phyloP scores from a whole-genome alignment of 23 red algal genomes.

The Gracilaria domingensis region DNA sequence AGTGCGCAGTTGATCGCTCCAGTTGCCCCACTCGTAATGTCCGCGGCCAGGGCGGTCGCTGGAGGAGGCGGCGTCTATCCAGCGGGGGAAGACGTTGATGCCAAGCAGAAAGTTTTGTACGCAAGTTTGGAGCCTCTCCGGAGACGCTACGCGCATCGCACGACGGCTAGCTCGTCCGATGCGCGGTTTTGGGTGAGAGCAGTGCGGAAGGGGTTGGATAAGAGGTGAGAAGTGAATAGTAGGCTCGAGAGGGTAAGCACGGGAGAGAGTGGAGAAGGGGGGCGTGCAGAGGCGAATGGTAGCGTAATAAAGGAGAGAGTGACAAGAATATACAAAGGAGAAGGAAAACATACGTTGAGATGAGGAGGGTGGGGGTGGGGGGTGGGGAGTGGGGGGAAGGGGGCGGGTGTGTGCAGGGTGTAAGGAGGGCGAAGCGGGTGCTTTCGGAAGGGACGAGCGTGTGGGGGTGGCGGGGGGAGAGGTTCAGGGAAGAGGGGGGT shows the following conservation, averaged over 20 bases:
- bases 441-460: too few relatives aligned
- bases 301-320: background rate
- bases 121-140: conserved; percentile 38
- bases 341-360: background rate
- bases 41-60: conserved; percentile 47
- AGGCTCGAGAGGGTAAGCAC: background rate
- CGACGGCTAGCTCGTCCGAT: conserved; percentile 27
- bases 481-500: background rate
- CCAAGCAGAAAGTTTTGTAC: conserved; percentile 52
- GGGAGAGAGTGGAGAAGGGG: background rate
- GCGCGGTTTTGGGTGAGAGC: background rate
- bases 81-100: conserved; percentile 45
- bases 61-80: conserved; percentile 54
- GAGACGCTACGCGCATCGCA: conserved; percentile 55
- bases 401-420: background rate
- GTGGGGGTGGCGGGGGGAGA: background rate
- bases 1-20: conserved; percentile 58
- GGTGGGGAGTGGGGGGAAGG: background rate
- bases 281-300: background rate
- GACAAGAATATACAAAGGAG: background rate
- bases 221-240: background rate
- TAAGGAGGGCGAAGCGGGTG: too few relatives aligned
- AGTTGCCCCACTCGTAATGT: conserved; percentile 71
- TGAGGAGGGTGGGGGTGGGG: background rate
- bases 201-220: background rate